Evolutionary conservation across 768 basidiomycete species (phyloP), one percentile per base, ranked within the genome.

Genomic region (Nevesoporus exiguus): DNA sequence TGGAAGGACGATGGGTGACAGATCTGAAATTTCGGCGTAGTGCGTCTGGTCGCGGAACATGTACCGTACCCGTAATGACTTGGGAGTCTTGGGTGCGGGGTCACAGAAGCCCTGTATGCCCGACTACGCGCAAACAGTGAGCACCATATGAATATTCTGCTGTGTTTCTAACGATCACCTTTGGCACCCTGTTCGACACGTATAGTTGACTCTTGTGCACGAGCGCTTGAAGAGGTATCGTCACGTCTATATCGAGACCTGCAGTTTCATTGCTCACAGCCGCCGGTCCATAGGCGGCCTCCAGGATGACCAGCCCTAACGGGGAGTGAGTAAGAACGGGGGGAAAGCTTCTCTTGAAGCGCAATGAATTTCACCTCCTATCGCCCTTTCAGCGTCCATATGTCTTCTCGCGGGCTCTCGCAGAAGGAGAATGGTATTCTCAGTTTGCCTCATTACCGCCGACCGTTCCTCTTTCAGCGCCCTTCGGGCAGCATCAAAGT

Each of bases 41-140:
- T 95, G 93, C 70, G 74, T 63, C 54, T 80, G 79, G 39, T 83
- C 84, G 63, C 80, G 78, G 77, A 95, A 97, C 44, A 80, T 71
- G 71, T 95, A 95, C 42, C 83, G 81, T 36, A 95, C 76, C 29
- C 82, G 77, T 48, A 94, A 73, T 6, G 74, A 74, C 74, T 95
- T 94, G 45, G 78, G 71, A 51, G 80, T 76, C n/a, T 82, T 83
- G 14, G 89, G 85, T 17, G 85, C 84, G 52, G 90, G 88, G 73
- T 96, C 93, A 65, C 82, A 85, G 74, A 97, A 93, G n/a, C 93
- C 93, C 64, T 90, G 85, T 37, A 96, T 76, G 25, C 83, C 80
- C 54, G 83, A 75, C 89, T 88, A 60, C 30, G 34, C 49, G 33
- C 55, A 52, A 49, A 22, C 52, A 7, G 40, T 58, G 30, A 60